Evolutionary conservation across 805 yeast genomes (phyloP).

Genomic region (Brettanomyces sp.): DNA sequence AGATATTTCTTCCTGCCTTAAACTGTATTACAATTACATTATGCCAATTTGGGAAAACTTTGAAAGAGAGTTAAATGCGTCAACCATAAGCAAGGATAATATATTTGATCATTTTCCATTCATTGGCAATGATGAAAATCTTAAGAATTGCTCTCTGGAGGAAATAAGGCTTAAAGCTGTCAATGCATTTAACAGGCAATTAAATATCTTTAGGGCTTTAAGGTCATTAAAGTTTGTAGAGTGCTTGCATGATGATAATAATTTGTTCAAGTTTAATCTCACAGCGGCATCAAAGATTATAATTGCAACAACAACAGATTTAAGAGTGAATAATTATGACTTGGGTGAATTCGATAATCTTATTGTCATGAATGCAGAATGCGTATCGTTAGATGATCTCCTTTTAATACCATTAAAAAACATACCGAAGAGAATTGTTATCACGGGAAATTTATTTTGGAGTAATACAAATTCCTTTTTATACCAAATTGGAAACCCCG

Average conservation of each 20-base stretch:
- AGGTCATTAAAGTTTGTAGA: conserved; percentile 4
- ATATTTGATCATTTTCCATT: too few relatives aligned
- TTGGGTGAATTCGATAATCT: conserved; percentile 13
- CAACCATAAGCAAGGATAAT: conserved; percentile 16
- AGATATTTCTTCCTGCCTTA: conserved; percentile 27
- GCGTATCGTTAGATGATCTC: conserved; percentile 24
- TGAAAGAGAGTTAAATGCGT: conserved; percentile 14
- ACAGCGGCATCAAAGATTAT: not conserved
- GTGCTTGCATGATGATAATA: not conserved
- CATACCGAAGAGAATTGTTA: conserved; percentile 18
- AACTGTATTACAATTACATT: conserved; percentile 22
- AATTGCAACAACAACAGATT: conserved; percentile 4
- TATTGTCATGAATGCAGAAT: conserved; percentile 26
- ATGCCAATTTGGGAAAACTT: conserved; percentile 12
- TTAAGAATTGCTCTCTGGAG: not conserved
- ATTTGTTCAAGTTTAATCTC: not conserved
- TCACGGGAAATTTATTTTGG: conserved; percentile 26
- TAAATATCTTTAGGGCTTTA: conserved; percentile 5
- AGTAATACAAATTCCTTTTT: conserved; percentile 2
- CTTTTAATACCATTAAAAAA: not conserved
- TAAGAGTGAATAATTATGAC: not conserved
- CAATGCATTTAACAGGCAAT: not conserved
- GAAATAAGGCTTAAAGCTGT: not conserved
- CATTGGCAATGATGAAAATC: too few relatives aligned
- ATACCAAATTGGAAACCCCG: not conserved